Conservation (phyloP, 2,329 filamentous ascomycete genomes). For the Fusarium scirpi region DNA sequence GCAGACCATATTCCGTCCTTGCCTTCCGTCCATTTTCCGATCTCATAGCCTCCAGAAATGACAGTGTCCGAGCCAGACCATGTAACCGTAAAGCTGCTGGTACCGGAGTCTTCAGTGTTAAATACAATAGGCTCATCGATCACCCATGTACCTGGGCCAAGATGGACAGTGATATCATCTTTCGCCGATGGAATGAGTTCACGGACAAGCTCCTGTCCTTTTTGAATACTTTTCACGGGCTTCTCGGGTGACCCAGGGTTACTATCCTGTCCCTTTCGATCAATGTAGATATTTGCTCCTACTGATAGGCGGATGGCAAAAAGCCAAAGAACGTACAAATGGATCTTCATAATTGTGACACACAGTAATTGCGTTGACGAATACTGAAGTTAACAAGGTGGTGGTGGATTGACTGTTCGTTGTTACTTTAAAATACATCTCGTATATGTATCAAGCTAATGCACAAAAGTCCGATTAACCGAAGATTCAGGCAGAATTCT, state of each 20-base stretch:
- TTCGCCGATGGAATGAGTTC: not conserved
- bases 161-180: not conserved
- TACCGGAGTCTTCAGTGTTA: not conserved
- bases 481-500: not conserved
- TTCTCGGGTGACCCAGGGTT: not conserved
- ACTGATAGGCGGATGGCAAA: not conserved
- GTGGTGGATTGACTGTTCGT: not conserved
- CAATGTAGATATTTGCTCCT: not conserved
- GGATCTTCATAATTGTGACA: not conserved
- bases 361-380: not conserved
- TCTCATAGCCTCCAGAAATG: not conserved
- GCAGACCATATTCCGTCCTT: not conserved
- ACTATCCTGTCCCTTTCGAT: not conserved
- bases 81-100: not conserved
- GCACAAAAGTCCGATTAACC: not conserved
- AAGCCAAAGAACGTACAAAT: not conserved
- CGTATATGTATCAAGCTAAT: not conserved
- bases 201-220: constrained; percentile 6
- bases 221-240: not conserved
- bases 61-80: not conserved
- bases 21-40: not conserved
- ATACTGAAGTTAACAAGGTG: not conserved
- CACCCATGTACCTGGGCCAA: constrained; percentile 9
- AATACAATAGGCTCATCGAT: not conserved
- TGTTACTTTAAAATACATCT: rapidly evolving